Conservation (phyloP, 1,284 basidiomycete species). For the Thecaphora thlaspeos region DNA sequence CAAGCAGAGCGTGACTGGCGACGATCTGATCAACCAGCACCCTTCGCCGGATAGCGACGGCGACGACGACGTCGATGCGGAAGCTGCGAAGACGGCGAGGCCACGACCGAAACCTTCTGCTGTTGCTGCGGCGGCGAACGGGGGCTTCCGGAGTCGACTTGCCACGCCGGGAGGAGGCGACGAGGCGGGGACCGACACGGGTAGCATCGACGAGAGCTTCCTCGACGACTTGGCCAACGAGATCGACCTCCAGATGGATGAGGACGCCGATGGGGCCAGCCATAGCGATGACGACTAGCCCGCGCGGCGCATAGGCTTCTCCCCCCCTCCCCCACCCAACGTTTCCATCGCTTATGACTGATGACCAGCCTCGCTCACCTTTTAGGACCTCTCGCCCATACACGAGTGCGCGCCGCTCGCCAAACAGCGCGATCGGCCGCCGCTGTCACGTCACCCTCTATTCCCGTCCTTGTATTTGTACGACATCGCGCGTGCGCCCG, state of each 20-base stretch:
- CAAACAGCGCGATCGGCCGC: too few species aligned
- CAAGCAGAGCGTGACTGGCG: constrained; percentile 12
- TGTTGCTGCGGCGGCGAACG: too few species aligned
- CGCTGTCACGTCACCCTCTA: too few species aligned
- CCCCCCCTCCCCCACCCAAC: too few species aligned
- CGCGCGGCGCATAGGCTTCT: too few species aligned
- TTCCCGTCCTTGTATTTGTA: too few species aligned
- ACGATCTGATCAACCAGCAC: constrained; percentile 4
- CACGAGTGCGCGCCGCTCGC: too few species aligned
- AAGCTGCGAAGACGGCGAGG: neutral
- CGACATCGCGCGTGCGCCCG: too few species aligned
- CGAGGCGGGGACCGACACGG: constrained; percentile 6
- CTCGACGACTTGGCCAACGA: constrained; percentile 48
- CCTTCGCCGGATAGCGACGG: neutral
- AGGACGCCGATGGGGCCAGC: constrained; percentile 8
- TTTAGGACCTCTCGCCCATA: too few species aligned
- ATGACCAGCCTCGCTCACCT: too few species aligned
- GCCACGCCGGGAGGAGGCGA: constrained; percentile 3
- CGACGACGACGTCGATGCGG: constrained; percentile 6
- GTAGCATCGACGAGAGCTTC: constrained; percentile 37
- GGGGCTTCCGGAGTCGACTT: neutral
- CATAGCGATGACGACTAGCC: too few species aligned
- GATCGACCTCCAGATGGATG: constrained; percentile 44
- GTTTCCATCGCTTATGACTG: too few species aligned
- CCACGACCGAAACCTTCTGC: constrained; percentile 1